These are phyloP conservation scores for Lineolata rhizophorae DNA, from an alignment of 495 filamentous ascomycete species.

Conservation along the genomic window DNA sequence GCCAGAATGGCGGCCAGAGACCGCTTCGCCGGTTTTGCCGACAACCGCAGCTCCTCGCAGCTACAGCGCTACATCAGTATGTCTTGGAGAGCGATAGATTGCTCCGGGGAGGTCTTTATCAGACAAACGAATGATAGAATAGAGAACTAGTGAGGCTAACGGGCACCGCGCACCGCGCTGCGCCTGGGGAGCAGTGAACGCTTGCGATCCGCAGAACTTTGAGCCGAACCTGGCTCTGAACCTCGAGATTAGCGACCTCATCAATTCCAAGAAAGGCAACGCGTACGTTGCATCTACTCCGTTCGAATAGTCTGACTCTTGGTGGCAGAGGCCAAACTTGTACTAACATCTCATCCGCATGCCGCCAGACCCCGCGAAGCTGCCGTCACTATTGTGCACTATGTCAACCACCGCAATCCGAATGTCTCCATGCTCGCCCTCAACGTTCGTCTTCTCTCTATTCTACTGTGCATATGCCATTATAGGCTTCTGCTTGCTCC, in stretches of 20 bases:
- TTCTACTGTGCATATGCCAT: too few relatives aligned
- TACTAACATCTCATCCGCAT: too few relatives aligned
- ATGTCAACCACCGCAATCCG: constrained; percentile 87
- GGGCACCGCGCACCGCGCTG: not conserved
- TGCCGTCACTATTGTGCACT: constrained; percentile 78
- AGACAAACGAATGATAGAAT: too few relatives aligned
- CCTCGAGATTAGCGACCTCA: constrained; percentile 87
- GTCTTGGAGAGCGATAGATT: constrained; percentile 5
- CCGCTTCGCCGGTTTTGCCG: constrained; percentile 69
- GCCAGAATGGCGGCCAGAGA: constrained; percentile 89
- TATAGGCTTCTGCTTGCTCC: too few relatives aligned
- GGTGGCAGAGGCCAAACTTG: too few relatives aligned
- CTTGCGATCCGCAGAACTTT: constrained; percentile 88
- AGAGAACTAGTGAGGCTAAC: constrained; percentile 4
- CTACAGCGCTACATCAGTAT: constrained; percentile 83
- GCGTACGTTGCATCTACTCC: too few relatives aligned
- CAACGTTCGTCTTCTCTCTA: too few relatives aligned
- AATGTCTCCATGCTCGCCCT: constrained; percentile 85
- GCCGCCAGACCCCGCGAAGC: constrained; percentile 66
- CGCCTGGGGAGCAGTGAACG: constrained; percentile 65
- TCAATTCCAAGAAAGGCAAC: constrained; percentile 95
- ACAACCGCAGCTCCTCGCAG: constrained; percentile 57
- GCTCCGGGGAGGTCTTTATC: too few relatives aligned
- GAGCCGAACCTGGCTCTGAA: constrained; percentile 92
- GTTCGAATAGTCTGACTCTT: too few relatives aligned